Conservation (phyloP, 768 basidiomycete genomes). For the Auriscalpium vulgare region DNA sequence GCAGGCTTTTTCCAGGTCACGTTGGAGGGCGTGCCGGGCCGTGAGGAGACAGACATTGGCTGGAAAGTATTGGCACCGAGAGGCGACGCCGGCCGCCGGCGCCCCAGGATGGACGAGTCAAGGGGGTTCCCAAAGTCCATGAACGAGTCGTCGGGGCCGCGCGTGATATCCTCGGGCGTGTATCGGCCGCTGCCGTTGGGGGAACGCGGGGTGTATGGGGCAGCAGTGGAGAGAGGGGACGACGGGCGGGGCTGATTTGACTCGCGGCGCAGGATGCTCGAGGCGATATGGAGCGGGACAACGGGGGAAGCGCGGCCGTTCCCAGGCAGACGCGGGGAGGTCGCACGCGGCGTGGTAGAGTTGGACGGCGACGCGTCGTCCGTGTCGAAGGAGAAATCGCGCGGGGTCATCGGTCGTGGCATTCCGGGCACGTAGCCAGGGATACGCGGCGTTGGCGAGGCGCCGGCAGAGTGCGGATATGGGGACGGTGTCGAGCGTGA, state of each 20-base stretch:
- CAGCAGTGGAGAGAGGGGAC: conserved; percentile 38
- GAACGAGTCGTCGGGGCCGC: conserved; percentile 15
- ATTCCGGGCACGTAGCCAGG: conserved; percentile 88
- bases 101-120: conserved; percentile 43
- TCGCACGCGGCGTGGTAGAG: conserved; percentile 68
- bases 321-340: conserved; percentile 45
- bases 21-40: conserved; percentile 61
- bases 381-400: conserved; percentile 51
- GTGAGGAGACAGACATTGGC: conserved; percentile 45
- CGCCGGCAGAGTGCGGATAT: conserved; percentile 38
- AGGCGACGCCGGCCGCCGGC: conserved; percentile 68
- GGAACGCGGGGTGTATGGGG: conserved; percentile 49
- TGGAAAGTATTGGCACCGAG: conserved; percentile 54
- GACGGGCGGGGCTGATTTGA: conserved; percentile 43
- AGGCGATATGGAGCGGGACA: conserved; percentile 27
- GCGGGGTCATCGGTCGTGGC: conserved; percentile 89
- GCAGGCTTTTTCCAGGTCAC: conserved; percentile 54
- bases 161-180: conserved; percentile 45
- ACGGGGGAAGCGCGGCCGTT: conserved; percentile 23
- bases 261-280: conserved; percentile 40
- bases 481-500: conserved; percentile 57
- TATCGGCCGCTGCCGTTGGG: conserved; percentile 62
- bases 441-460: conserved; percentile 45
- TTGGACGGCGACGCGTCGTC: conserved; percentile 71
- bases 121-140: conserved; percentile 13